A percentile compares a stretch with the other conserved stretches of the same genome.
Evolutionary conservation across 1,284 basidiomycete species (phyloP).

Genomic region (Malassezia caprae): DNA sequence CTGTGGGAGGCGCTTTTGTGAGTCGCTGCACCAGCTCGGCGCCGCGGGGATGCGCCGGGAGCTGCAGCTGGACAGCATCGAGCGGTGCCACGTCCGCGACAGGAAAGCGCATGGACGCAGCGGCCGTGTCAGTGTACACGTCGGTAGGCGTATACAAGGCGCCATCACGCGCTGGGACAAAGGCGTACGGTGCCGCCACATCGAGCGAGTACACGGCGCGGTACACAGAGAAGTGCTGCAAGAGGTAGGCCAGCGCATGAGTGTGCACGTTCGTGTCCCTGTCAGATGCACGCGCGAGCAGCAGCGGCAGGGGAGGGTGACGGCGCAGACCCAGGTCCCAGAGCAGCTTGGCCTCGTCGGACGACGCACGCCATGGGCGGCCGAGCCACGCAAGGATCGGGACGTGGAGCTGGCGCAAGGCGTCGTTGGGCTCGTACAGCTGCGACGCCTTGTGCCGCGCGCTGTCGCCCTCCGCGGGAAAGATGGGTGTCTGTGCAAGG

Average conservation of each 20-base stretch:
- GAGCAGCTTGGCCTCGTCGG: slow-evolving; percentile 64
- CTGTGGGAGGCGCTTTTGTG: slow-evolving; percentile 58
- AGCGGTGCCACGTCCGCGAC: slow-evolving; percentile 58
- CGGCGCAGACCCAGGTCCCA: slow-evolving; percentile 67
- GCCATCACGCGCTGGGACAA: slow-evolving; percentile 61
- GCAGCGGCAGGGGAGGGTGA: slow-evolving; percentile 60
- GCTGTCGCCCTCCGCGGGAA: slow-evolving; percentile 57
- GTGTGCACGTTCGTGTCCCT: slow-evolving; percentile 11
- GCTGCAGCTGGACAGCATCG: slow-evolving; percentile 60
- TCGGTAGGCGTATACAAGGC: slow-evolving; percentile 62
- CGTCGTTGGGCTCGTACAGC: slow-evolving; percentile 68
- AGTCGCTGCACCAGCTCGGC: slow-evolving; percentile 60
- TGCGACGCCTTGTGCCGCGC: slow-evolving; percentile 36
- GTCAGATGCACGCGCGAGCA: slow-evolving; percentile 46
- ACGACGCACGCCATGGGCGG: slow-evolving; percentile 36
- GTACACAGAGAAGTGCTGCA: slow-evolving; percentile 38
- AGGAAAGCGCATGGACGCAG: slow-evolving; percentile 66
- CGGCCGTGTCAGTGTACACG: slow-evolving; percentile 65
- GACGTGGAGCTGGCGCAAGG: slow-evolving; percentile 63
- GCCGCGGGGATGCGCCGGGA: slow-evolving; percentile 65
- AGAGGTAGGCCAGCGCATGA: slow-evolving; percentile 35
- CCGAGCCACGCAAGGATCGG: slow-evolving; percentile 80
- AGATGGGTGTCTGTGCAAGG: slow-evolving; percentile 66
- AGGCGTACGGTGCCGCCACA: slow-evolving; percentile 51
- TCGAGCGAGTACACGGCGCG: slow-evolving; percentile 24